Evolutionary conservation across 371 early-diverging fungal species (phyloP).

Genomic region (Syncephalastrum monosporum): DNA sequence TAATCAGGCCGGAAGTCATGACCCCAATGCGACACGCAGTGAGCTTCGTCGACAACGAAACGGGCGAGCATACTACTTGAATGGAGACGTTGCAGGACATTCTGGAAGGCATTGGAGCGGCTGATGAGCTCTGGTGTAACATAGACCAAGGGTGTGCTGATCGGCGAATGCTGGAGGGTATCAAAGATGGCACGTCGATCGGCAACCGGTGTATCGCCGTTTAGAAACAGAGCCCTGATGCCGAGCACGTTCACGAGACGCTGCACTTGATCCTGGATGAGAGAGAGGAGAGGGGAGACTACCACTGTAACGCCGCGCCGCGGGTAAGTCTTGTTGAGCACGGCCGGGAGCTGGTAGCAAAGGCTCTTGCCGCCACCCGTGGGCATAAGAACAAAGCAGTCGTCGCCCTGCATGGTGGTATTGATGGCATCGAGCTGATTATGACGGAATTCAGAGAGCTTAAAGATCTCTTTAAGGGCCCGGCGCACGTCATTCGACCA

Average conservation of each 20-base stretch:
- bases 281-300: slow-evolving; percentile 94
- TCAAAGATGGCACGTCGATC: slow-evolving; percentile 61
- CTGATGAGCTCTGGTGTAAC: slow-evolving; percentile 96
- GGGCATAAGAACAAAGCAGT: slow-evolving; percentile 99
- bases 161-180: slow-evolving; percentile 38
- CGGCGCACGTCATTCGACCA: slow-evolving; percentile 84
- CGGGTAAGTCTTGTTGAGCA: slow-evolving; percentile 45
- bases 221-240: slow-evolving; percentile 77
- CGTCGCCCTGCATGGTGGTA: slow-evolving; percentile 82
- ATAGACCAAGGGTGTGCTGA: slow-evolving; percentile 75
- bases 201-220: slow-evolving; percentile 55
- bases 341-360: slow-evolving; percentile 98
- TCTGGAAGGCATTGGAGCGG: slow-evolving; percentile 67
- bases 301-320: slow-evolving; percentile 90
- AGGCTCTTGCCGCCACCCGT: slow-evolving; percentile 99
- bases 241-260: slow-evolving; percentile 74
- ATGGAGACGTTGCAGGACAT: slow-evolving; percentile 60
- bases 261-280: slow-evolving; percentile 98
- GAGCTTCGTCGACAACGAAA: slow-evolving; percentile 99
- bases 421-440: slow-evolving; percentile 97
- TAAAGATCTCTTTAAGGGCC: slow-evolving; percentile 72
- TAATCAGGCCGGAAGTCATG: slow-evolving; percentile 94
- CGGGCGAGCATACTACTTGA: slow-evolving; percentile 64
- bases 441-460: slow-evolving; percentile 80
- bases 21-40: slow-evolving; percentile 98